Evolutionary conservation across 257 asterid species (phyloP).

Genomic region (Nicotiana tabacum): DNA sequence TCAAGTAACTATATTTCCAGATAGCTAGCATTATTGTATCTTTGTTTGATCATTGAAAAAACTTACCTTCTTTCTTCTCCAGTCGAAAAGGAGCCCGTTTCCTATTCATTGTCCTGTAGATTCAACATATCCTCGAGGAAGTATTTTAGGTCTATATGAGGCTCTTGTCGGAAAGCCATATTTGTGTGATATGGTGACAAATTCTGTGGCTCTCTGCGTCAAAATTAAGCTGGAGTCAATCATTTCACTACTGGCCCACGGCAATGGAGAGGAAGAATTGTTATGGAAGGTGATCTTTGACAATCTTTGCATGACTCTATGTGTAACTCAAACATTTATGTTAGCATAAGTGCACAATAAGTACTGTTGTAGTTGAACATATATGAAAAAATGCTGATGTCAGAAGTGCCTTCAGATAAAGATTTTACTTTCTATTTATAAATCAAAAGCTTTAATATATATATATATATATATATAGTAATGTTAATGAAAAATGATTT

Average conservation of each 20-base stretch:
- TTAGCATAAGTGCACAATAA: background rate
- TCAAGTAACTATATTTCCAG: background rate
- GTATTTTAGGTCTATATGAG: constrained; percentile 9
- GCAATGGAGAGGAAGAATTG: background rate
- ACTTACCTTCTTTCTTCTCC: background rate
- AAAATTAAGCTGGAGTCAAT: constrained; percentile 6
- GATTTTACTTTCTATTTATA: constrained; percentile 1
- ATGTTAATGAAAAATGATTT: background rate
- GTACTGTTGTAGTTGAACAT: background rate
- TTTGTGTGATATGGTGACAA: constrained; percentile 6
- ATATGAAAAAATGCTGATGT: background rate
- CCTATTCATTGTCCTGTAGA: background rate
- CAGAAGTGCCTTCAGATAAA: background rate
- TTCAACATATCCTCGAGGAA: background rate
- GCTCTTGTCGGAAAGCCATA: constrained; percentile 3
- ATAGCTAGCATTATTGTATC: background rate
- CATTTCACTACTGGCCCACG: background rate
- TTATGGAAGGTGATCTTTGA: constrained; percentile 9
- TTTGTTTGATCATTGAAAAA: background rate
- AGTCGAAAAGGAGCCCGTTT: constrained; percentile 5
- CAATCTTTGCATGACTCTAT: background rate
- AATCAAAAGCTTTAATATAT: background rate
- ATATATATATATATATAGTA: background rate
- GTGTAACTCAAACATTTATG: background rate
- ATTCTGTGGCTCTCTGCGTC: background rate